These are phyloP conservation scores for Penicillium sp. DNA, from an alignment of 2,329 filamentous ascomycete genomes.

Conservation along the genomic window DNA sequence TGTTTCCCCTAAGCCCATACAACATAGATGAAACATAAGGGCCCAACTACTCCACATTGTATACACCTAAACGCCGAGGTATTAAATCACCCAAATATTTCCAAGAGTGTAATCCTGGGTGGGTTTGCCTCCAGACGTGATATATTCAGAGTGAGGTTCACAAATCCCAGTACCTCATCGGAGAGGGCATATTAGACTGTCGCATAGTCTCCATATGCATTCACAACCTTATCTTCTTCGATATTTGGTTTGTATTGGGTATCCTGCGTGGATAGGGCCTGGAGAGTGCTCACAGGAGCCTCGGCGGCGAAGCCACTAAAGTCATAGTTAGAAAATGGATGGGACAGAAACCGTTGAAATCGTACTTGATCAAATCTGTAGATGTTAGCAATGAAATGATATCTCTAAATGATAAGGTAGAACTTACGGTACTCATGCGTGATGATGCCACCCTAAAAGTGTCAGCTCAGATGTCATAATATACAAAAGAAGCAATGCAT, in stretches of 20 bases:
- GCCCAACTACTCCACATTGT: constrained; percentile 2
- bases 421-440: constrained; percentile 75
- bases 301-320: constrained; percentile 73
- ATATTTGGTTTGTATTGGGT: constrained; percentile 62
- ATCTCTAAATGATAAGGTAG: neutral
- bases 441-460: constrained; percentile 62
- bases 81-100: neutral
- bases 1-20: neutral
- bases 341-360: neutral
- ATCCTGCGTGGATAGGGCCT: constrained; percentile 64
- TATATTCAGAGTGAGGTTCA: constrained; percentile 1
- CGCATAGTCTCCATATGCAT: constrained; percentile 37
- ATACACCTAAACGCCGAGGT: constrained; percentile 1
- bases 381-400: constrained; percentile 8
- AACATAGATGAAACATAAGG: neutral
- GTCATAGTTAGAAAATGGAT: constrained; percentile 1
- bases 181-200: neutral
- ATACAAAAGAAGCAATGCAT: constrained; percentile 23
- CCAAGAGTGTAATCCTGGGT: neutral
- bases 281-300: constrained; percentile 66
- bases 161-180: neutral
- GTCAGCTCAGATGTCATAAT: constrained; percentile 14
- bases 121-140: neutral
- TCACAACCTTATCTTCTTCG: constrained; percentile 73
- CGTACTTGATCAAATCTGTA: constrained; percentile 45